Conservation (phyloP, 345 rosid genomes). For the Arabidopsis arenosa region DNA sequence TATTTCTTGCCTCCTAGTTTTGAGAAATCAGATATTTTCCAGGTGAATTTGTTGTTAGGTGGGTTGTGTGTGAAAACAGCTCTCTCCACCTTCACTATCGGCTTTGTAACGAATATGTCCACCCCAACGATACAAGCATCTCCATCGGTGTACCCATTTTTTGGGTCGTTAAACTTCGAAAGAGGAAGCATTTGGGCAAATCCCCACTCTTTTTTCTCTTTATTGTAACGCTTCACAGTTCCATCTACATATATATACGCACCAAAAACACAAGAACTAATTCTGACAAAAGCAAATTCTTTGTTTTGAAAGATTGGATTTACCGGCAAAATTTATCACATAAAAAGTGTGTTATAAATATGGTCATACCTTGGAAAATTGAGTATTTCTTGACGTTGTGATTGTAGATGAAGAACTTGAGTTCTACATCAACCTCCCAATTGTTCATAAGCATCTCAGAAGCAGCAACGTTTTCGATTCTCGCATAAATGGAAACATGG, state of each 20-base stretch:
- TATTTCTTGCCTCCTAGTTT: conserved; percentile 8
- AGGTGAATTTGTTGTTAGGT: conserved; percentile 13
- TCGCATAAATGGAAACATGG: conserved; percentile 14
- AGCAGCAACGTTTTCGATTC: background rate
- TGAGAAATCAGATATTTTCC: conserved; percentile 6
- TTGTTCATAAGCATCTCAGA: conserved; percentile 28
- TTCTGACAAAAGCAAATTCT: background rate
- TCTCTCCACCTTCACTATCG: conserved; percentile 18
- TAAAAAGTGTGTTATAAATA: background rate
- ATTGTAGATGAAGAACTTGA: conserved; percentile 28
- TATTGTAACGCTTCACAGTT: conserved; percentile 4
- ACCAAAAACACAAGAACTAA: background rate
- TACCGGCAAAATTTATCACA: background rate
- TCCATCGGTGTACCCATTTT: conserved; percentile 12
- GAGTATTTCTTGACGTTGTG: conserved; percentile 4
- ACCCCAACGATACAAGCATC: conserved; percentile 23
- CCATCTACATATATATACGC: conserved; percentile 24
- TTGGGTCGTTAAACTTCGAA: conserved; percentile 13
- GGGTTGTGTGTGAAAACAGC: conserved; percentile 20
- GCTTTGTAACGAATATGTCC: conserved; percentile 19
- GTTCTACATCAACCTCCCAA: conserved; percentile 26
- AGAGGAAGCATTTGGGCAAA: conserved; percentile 14
- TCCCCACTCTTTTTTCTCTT: conserved; percentile 28
- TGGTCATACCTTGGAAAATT: background rate
- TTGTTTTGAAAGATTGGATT: background rate